These are phyloP conservation scores for Leptographium galeiforme DNA, from an alignment of 2,329 filamentous ascomycete genomes.

Conservation along the genomic window DNA sequence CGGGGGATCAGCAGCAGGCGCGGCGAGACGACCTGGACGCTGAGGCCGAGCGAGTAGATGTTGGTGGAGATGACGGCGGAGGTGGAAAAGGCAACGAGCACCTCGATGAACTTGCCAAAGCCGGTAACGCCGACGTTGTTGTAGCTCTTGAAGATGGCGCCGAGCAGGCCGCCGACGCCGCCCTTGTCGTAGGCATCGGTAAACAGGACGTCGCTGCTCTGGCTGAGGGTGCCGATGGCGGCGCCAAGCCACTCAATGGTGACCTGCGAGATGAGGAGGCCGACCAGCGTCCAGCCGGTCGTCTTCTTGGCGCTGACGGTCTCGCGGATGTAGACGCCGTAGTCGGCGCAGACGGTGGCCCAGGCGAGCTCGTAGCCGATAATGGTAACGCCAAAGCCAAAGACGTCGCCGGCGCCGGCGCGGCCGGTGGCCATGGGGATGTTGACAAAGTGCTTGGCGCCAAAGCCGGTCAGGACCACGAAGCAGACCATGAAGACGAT, in stretches of 20 bases:
- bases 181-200: slow-evolving; percentile 5
- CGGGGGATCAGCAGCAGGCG: slow-evolving; percentile 7
- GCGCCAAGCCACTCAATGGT: slow-evolving; percentile 11
- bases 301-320: neutral
- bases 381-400: slow-evolving; percentile 14
- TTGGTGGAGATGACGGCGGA: slow-evolving; percentile 6
- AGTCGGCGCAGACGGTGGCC: slow-evolving; percentile 7
- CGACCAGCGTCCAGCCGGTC: slow-evolving; percentile 1
- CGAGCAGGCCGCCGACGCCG: slow-evolving; percentile 11
- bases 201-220: slow-evolving; percentile 5
- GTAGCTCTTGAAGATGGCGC: slow-evolving; percentile 5
- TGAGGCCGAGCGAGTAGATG: slow-evolving; percentile 10
- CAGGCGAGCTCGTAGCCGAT: slow-evolving; percentile 15
- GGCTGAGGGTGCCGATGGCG: slow-evolving; percentile 8
- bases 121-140: slow-evolving; percentile 6
- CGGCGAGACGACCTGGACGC: slow-evolving; percentile 6
- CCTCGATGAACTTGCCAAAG: slow-evolving; percentile 8
- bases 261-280: slow-evolving; percentile 6
- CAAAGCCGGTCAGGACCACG: slow-evolving; percentile 11
- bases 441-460: slow-evolving; percentile 6
- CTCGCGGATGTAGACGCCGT: slow-evolving; percentile 6
- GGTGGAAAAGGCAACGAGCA: slow-evolving; percentile 5
- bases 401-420: slow-evolving; percentile 7
- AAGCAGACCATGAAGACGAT: slow-evolving; percentile 10
- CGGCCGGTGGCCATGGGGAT: slow-evolving; percentile 1